These are phyloP conservation scores for Starmerella roubikii DNA, from an alignment of 805 yeast species.

Conservation along the genomic window DNA sequence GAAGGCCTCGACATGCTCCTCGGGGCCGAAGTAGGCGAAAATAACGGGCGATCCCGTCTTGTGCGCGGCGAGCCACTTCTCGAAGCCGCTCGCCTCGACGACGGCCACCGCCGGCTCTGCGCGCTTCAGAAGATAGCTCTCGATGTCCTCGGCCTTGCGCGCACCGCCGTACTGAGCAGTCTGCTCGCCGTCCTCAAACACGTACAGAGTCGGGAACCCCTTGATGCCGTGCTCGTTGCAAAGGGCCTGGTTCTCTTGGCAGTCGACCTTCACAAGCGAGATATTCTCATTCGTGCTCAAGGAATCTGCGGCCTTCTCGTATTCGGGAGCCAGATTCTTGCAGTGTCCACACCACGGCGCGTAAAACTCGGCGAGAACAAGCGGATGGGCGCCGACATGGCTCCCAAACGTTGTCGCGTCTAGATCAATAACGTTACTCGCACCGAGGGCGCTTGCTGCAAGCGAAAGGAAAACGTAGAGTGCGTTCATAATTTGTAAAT, in stretches of 20 bases:
- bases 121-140: slow-evolving; percentile 65
- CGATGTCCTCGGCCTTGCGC: slow-evolving; percentile 68
- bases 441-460: slow-evolving; percentile 37
- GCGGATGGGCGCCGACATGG: slow-evolving; percentile 56
- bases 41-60: slow-evolving; percentile 22
- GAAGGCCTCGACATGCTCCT: slow-evolving; percentile 44
- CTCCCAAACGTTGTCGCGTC: slow-evolving; percentile 49
- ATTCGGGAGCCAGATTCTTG: slow-evolving; percentile 29
- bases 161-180: slow-evolving; percentile 68
- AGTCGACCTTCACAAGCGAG: slow-evolving; percentile 66
- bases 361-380: slow-evolving; percentile 76
- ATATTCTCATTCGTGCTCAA: slow-evolving; percentile 15
- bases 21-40: slow-evolving; percentile 36
- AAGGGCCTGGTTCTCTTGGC: slow-evolving; percentile 63
- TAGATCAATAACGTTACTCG: slow-evolving; percentile 78
- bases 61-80: slow-evolving; percentile 31
- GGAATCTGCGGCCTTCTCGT: slow-evolving; percentile 23
- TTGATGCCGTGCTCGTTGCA: slow-evolving; percentile 53
- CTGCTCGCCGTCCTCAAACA: slow-evolving; percentile 39
- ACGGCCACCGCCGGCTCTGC: slow-evolving; percentile 61
- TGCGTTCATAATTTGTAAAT: too few species aligned
- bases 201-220: slow-evolving; percentile 76
- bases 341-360: slow-evolving; percentile 99
- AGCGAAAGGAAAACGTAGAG: slow-evolving; percentile 28
- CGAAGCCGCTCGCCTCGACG: slow-evolving; percentile 37